Evolutionary conservation across 2,329 filamentous ascomycete species (phyloP), one percentile per base, ranked within the genome.

Genomic region (Chrysosporium keratinophilum): DNA sequence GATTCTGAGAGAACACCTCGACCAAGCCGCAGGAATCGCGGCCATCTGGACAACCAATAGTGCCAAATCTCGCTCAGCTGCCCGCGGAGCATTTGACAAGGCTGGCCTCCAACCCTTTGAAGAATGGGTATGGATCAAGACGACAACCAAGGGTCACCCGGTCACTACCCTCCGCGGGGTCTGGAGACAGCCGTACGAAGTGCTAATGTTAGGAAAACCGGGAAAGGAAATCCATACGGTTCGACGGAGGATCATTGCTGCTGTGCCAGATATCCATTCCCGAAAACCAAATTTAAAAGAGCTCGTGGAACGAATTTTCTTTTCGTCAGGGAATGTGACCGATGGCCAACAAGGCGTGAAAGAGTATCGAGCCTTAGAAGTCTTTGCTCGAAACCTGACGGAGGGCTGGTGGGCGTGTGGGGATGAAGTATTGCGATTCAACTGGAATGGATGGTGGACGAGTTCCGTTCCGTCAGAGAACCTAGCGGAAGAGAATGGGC

Each of bases 111-210:
- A 66, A 2, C 60, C 82, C 6, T 61, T 69, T 4, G 80, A 84
- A 59, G 80, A 84, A 65, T 84, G 81, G 81, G 62, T 82, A 3
- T 84, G 81, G 81, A 63, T 82, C 51, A 84, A 84, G 64, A 76
- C 72, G 1, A 83, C 80, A 0, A 62, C 61, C 0, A 58, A 67
- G 1, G 81, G 81, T 2, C 71, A 77, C 54, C 73, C 78, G 0
- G 72, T 82, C 43, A 73, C 71, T 6, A 65, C 71, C 3, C 50
- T 83, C 11, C 71, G 79, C 37, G 76, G 74, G 1, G 45, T 75
- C 1, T 80, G 78, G 78, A 71, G 79, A 54, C 80, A 80, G 59
- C 81, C 81, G 1, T 84, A 82, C 57, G 81, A 84, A 64, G 67
- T 80, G 2, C 67, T 84, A 4, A 61, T 84, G 4, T 57, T 81